Base-by-base conservation (phyloP, 2,329 filamentous ascomycete species). In the Sporothrix pallida region DNA sequence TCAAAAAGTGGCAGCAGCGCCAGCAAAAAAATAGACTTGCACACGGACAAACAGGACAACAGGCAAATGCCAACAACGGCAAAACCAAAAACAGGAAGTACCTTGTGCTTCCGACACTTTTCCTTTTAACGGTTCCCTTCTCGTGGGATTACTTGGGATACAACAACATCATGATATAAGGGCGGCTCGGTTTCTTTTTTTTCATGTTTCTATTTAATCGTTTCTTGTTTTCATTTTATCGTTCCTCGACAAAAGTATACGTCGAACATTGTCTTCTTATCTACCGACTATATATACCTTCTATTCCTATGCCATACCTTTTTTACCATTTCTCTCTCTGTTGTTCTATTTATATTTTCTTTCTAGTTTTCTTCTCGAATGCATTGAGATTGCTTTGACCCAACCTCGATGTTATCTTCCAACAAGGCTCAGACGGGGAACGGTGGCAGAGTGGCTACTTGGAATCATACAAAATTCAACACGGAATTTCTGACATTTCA, bases 141-240 rank as follows among this genome's bases (percentile, higher is more conserved):
- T 75, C 74, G 23, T 75, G 72, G 74, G 74, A 74, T 46, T 70
- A 72, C 44, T 68, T 60, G 73, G 69, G n/a, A 48, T 71, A 68
- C 72, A 58, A 50, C 63, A 50, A 23, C 71, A 37, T 70, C 44
- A 60, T 56, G 48, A 62, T 20, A 48, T 67, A 46, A 17, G 50
- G 46, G 17, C 23, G 70, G 44, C 46, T 26, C 20, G 56, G n/a
- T 23, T 71, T 56, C 44, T 56, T 42, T 4, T 42, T 31, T n/a
- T 62, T 31, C 8, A 26, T 15, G 56, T 10, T 44, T n/a, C 20
- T 13, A 60, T 23, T 6, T 15, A 63, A 17, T 17, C 37, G 23
- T 63, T 17, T 50, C 12, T 17, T 4, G 15, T 10, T 31, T 44
- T 20, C 3, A n/a, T n/a, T 10, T 44, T 20, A 20, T 69, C 65